Evolutionary conservation across 352 stramenopile species (phyloP).

Genomic region (Thraustochytrium sp.): DNA sequence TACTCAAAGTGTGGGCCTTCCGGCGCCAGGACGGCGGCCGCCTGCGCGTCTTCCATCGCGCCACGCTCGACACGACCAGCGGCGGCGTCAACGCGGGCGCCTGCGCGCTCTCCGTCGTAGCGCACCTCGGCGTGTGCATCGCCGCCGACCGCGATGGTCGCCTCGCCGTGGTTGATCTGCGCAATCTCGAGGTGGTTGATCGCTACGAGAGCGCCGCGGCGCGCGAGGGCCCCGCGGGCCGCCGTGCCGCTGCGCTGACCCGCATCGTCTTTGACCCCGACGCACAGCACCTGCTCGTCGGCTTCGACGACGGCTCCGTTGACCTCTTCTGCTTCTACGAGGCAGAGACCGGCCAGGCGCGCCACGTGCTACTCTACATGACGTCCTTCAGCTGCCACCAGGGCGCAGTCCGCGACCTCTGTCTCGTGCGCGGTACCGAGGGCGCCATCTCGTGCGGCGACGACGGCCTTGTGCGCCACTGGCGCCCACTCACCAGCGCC

Average conservation of each 20-base stretch:
- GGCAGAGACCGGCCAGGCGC: background rate
- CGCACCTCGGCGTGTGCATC: background rate
- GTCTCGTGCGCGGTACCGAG: background rate
- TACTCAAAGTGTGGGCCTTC: conserved; percentile 22
- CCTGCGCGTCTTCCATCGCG: conserved; percentile 11
- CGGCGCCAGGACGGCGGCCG: background rate
- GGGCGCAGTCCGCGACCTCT: background rate
- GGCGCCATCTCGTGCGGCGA: conserved; percentile 19
- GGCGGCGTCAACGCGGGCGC: background rate
- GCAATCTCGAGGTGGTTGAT: background rate
- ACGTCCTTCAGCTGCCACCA: conserved; percentile 18
- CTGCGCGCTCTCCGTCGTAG: background rate
- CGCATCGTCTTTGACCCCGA: conserved; percentile 30
- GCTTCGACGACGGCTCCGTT: conserved; percentile 8
- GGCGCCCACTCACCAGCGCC: conserved; percentile 10
- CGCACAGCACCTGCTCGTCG: conserved; percentile 25
- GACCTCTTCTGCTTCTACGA: conserved; percentile 25
- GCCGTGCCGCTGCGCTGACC: background rate
- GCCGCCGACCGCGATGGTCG: background rate
- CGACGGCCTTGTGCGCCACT: conserved; percentile 31
- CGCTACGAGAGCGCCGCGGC: background rate
- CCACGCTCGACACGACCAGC: background rate
- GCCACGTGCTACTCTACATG: conserved; percentile 31
- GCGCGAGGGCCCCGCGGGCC: background rate
- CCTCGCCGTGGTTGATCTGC: background rate